Conservation (phyloP, 768 basidiomycete genomes). For the Sporobolomyces pararoseus region DNA sequence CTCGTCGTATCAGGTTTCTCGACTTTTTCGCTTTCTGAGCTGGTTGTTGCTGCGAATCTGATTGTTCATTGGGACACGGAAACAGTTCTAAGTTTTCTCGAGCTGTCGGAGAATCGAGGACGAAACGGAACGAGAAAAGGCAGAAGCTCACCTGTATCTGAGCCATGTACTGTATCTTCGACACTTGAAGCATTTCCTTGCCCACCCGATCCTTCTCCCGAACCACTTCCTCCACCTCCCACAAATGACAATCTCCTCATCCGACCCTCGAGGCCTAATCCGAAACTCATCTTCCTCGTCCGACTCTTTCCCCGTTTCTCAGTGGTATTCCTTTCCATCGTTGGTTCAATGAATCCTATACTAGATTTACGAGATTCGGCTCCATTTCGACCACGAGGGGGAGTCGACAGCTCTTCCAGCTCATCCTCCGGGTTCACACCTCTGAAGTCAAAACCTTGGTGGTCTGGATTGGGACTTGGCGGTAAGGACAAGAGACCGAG, state of each 20-base stretch:
- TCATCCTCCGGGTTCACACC: not conserved
- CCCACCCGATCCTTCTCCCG: too few relatives aligned
- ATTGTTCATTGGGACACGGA: not conserved
- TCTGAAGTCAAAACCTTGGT: not conserved
- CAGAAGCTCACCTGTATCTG: not conserved
- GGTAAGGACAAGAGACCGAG: constrained; percentile 10
- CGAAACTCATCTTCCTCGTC: constrained; percentile 19
- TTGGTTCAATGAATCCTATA: constrained; percentile 9
- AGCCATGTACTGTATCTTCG: not conserved
- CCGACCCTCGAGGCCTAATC: constrained; percentile 6
- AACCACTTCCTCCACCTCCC: not conserved
- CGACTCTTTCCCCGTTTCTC: not conserved
- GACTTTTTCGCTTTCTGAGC: constrained; percentile 23
- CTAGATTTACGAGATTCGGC: not conserved
- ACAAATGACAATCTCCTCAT: constrained; percentile 9
- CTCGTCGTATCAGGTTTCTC: constrained; percentile 23
- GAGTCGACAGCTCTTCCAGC: constrained; percentile 13
- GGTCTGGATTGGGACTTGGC: not conserved
- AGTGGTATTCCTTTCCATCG: not conserved
- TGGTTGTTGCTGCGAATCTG: not conserved
- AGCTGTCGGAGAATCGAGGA: not conserved
- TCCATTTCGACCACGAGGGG: constrained; percentile 11
- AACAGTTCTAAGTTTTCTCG: not conserved
- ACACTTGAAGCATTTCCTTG: too few relatives aligned
- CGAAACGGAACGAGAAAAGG: not conserved